Conservation (phyloP, 164 flowering plant genomes). For the Vitis rotundifolia region DNA sequence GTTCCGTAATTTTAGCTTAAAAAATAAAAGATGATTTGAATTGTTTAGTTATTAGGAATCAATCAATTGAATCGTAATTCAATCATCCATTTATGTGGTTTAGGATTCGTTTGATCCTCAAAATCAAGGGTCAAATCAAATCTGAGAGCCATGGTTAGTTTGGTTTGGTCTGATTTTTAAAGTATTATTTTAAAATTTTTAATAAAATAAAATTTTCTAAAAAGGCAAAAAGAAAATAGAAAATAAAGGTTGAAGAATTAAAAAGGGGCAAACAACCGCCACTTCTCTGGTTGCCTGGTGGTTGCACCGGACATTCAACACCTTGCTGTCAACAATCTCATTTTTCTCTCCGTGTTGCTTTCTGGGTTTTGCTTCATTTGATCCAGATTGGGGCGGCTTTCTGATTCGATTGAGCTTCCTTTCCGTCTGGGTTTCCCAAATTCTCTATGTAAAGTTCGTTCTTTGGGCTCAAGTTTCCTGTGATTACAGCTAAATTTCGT, state of each 20-base stretch:
- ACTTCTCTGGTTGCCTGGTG: not conserved
- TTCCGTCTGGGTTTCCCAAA: not conserved
- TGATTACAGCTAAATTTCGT: not conserved
- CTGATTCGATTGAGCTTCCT: not conserved
- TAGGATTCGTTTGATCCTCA: too few species aligned
- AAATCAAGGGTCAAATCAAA: too few species aligned
- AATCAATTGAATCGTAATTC: too few species aligned
- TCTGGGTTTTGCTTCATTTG: not conserved
- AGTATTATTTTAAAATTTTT: too few species aligned
- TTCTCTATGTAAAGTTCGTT: not conserved
- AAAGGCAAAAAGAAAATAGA: not conserved
- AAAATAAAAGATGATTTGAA: too few species aligned
- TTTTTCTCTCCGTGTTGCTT: not conserved
- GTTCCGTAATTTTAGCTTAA: too few species aligned
- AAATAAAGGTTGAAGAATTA: not conserved
- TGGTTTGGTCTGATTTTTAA: too few species aligned
- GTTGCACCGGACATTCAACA: slow-evolving; percentile 21
- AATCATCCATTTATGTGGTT: too few species aligned
- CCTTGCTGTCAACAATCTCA: slow-evolving; percentile 10
- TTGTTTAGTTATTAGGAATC: too few species aligned
- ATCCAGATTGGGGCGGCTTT: not conserved
- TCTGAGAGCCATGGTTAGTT: too few species aligned
- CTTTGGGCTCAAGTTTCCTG: not conserved
- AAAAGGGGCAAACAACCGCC: slow-evolving; percentile 13
- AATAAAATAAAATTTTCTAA: not conserved